Percentiles rank a stretch among this genome's conserved stretches.
These are phyloP conservation scores for Pseudotsuga menziesii DNA, from an alignment of 75 land plant species.

Conservation along the genomic window DNA sequence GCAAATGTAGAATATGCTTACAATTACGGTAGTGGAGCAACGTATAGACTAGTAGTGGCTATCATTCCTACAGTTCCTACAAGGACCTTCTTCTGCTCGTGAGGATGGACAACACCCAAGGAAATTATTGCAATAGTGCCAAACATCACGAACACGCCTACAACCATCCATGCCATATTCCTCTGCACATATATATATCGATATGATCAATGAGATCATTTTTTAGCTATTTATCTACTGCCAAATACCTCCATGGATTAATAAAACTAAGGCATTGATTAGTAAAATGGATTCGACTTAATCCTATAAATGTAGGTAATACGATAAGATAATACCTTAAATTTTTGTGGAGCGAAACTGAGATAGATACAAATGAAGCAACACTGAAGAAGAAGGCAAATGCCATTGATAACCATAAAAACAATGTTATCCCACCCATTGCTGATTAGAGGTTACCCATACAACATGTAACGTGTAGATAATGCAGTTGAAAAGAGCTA, in stretches of 20 bases:
- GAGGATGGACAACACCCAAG: neutral
- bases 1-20: too few species aligned
- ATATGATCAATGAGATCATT: too few species aligned
- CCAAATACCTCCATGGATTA: too few species aligned
- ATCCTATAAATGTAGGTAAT: too few species aligned
- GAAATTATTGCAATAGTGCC: neutral
- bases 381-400: constrained; percentile 45
- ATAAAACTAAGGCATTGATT: too few species aligned
- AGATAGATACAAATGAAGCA: constrained; percentile 49
- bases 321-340: constrained; percentile 34
- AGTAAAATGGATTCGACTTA: too few species aligned
- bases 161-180: neutral
- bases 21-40: neutral
- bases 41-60: neutral
- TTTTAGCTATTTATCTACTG: too few species aligned
- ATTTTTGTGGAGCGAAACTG: constrained; percentile 24
- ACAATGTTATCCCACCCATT: constrained; percentile 26
- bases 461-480: too few species aligned
- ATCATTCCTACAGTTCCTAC: neutral
- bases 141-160: neutral
- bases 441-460: too few species aligned
- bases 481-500: too few species aligned
- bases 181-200: neutral
- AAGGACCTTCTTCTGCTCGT: neutral
- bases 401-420: constrained; percentile 55